Conservation (phyloP, 2,329 filamentous ascomycete genomes). For the Ceratocystis cubensis region DNA sequence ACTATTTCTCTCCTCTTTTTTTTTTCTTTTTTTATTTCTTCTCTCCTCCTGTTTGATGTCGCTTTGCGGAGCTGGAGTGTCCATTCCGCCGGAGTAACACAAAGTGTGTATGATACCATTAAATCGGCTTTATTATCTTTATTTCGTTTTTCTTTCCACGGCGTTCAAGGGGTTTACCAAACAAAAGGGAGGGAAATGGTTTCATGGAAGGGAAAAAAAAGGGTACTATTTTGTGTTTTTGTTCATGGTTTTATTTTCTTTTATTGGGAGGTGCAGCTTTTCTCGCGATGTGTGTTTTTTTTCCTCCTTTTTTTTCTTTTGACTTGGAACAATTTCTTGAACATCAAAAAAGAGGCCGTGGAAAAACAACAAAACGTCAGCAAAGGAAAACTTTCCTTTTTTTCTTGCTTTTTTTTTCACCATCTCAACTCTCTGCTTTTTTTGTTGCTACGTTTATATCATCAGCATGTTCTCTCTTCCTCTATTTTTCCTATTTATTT, state of each 20-base stretch:
- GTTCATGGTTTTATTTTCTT: not conserved
- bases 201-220: conserved; percentile 16
- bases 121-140: conserved; percentile 12
- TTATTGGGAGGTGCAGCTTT: conserved; percentile 4
- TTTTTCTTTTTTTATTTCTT: conserved; percentile 5
- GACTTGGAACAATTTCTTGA: not conserved
- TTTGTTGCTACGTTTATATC: not conserved
- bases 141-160: conserved; percentile 11
- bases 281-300: conserved; percentile 5
- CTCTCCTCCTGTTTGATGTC: not conserved
- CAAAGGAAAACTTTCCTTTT: not conserved
- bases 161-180: conserved; percentile 16
- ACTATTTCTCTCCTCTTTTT: not conserved
- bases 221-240: conserved; percentile 14
- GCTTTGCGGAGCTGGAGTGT: not conserved
- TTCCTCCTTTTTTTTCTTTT: conserved; percentile 9
- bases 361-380: not conserved
- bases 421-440: conserved; percentile 19
- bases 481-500: not conserved
- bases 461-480: not conserved
- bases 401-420: not conserved
- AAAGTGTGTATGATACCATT: conserved; percentile 14
- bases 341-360: conserved; percentile 10
- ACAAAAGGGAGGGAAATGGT: conserved; percentile 19
- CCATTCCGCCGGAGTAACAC: not conserved